Conservation (phyloP, 129 eudicot genomes). For the Lonicera japonica region DNA sequence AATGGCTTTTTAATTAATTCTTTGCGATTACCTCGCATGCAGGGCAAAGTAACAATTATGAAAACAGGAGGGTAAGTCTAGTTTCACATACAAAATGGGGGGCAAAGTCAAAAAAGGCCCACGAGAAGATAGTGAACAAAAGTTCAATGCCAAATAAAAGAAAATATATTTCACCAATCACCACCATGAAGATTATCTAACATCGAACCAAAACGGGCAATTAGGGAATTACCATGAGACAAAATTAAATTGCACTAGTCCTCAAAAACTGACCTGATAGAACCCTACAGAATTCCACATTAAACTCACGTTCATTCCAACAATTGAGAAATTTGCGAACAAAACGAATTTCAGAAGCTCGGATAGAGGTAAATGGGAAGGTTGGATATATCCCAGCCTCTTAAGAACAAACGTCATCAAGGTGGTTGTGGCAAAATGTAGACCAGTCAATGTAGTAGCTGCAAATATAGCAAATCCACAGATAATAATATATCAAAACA, state of each 20-base stretch:
- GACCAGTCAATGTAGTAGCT: conserved; percentile 83
- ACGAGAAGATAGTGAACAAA: too few species aligned
- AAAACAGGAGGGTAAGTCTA: too few species aligned
- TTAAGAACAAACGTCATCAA: conserved; percentile 58
- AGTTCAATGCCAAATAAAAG: not conserved
- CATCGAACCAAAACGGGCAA: not conserved
- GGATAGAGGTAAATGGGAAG: conserved; percentile 50
- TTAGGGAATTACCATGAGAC: conserved; percentile 36
- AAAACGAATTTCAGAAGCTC: conserved; percentile 57
- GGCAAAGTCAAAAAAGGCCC: too few species aligned
- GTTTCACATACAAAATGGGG: too few species aligned
- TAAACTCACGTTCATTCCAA: conserved; percentile 79
- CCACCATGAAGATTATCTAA: too few species aligned
- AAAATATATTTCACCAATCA: too few species aligned
- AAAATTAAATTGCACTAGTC: not conserved
- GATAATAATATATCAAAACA: too few species aligned
- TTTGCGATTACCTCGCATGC: too few species aligned
- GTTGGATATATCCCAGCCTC: conserved; percentile 59
- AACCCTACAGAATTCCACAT: conserved; percentile 95
- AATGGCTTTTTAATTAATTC: too few species aligned
- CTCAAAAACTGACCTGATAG: conserved; percentile 1
- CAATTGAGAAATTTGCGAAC: conserved; percentile 71
- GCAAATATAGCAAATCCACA: conserved; percentile 9
- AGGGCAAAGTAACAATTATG: too few species aligned
- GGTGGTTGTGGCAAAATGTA: conserved; percentile 74